Conservation (phyloP, 306 rosid species). For the Senna siamea region DNA sequence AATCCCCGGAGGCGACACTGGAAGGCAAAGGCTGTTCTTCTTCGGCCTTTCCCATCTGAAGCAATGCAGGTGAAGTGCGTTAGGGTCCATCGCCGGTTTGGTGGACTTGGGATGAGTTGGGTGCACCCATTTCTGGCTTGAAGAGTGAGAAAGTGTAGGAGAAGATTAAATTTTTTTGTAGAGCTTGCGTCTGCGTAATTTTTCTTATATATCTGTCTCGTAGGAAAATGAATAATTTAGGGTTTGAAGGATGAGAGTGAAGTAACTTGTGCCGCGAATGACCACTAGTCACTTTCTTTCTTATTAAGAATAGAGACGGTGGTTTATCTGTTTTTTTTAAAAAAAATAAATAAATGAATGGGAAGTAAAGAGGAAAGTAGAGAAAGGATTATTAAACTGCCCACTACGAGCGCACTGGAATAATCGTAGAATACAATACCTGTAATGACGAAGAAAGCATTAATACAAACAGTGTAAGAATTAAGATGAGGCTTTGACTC, state of each 20-base stretch:
- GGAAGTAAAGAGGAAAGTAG: constrained; percentile 13
- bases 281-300: constrained; percentile 8
- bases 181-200: not conserved
- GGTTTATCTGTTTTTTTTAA: constrained; percentile 18
- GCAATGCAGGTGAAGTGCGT: constrained; percentile 55
- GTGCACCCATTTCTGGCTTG: constrained; percentile 48
- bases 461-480: constrained; percentile 6
- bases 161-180: not conserved
- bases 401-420: constrained; percentile 14
- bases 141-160: constrained; percentile 5
- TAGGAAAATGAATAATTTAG: constrained; percentile 39
- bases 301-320: not conserved
- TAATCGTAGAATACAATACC: not conserved
- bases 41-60: constrained; percentile 75
- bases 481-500: constrained; percentile 6
- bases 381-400: not conserved
- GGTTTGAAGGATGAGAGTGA: constrained; percentile 40
- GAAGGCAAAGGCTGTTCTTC: constrained; percentile 51
- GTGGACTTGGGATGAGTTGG: constrained; percentile 40
- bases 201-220: not conserved
- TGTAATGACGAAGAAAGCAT: constrained; percentile 22
- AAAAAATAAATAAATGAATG: not conserved
- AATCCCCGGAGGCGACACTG: constrained; percentile 37
- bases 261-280: constrained; percentile 38
- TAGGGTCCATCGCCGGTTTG: constrained; percentile 50